phyloP scores from a whole-genome alignment of 129 eudicot genomes.

The Gnaphalium uliginosum region DNA sequence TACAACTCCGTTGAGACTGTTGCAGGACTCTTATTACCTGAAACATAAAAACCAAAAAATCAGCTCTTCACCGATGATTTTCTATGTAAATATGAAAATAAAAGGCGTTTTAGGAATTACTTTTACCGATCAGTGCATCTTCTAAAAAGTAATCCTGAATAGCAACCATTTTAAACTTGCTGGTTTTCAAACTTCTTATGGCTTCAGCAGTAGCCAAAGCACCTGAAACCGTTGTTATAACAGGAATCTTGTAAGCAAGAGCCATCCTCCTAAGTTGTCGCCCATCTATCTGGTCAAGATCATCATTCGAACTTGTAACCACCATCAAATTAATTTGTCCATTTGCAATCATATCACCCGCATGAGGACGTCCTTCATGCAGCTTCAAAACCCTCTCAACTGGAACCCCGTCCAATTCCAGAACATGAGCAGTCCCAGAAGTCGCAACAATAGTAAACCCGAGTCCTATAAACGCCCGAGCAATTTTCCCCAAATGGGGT shows the following conservation, averaged over 20 bases:
- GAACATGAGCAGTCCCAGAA: slow-evolving; percentile 82
- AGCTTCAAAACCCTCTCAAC: slow-evolving; percentile 84
- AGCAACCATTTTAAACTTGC: slow-evolving; percentile 70
- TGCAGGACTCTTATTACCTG: slow-evolving; percentile 34
- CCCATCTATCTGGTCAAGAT: slow-evolving; percentile 84
- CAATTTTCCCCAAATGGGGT: slow-evolving; percentile 66
- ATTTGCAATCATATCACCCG: slow-evolving; percentile 87
- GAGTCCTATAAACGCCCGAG: slow-evolving; percentile 60
- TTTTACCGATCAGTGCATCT: slow-evolving; percentile 29
- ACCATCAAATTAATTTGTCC: slow-evolving; percentile 91
- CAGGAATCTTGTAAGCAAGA: slow-evolving; percentile 83
- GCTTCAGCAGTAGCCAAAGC: slow-evolving; percentile 88
- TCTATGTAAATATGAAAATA: not conserved
- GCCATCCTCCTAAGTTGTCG: slow-evolving; percentile 88
- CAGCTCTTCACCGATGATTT: not conserved
- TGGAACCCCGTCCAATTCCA: slow-evolving; percentile 77
- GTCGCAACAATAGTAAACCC: slow-evolving; percentile 77
- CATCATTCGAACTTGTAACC: slow-evolving; percentile 86
- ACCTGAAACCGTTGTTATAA: slow-evolving; percentile 89
- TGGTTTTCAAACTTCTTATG: slow-evolving; percentile 67
- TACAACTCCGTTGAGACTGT: slow-evolving; percentile 28
- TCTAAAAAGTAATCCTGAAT: slow-evolving; percentile 79
- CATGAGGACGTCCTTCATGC: slow-evolving; percentile 97
- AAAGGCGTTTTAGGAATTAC: not conserved
- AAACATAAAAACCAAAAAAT: slow-evolving; percentile 8